Evolutionary conservation across 2,329 filamentous ascomycete genomes (phyloP).

Genomic region (Pseudocercospora ulei): DNA sequence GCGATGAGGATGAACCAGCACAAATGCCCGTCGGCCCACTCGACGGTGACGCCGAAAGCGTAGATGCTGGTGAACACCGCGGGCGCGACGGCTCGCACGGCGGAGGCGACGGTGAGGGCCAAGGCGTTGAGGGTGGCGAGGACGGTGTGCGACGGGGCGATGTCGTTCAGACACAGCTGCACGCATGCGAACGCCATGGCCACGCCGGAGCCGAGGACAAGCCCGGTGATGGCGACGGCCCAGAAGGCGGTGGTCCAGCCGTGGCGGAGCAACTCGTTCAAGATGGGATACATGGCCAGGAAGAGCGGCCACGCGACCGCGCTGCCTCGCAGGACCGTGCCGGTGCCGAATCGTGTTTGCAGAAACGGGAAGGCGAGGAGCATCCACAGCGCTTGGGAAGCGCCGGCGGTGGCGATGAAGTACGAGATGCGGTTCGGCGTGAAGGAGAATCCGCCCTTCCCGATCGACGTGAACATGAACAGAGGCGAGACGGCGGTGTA

Average conservation of each 20-base stretch:
- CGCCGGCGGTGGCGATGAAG: constrained; percentile 55
- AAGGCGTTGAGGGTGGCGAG: constrained; percentile 64
- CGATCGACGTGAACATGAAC: constrained; percentile 55
- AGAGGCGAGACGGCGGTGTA: constrained; percentile 63
- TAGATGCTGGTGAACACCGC: constrained; percentile 58
- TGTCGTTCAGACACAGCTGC: constrained; percentile 66
- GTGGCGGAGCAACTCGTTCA: constrained; percentile 49
- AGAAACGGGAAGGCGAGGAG: constrained; percentile 59
- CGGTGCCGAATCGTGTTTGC: constrained; percentile 57
- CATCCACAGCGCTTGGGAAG: constrained; percentile 61
- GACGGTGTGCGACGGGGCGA: constrained; percentile 53
- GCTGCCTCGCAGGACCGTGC: constrained; percentile 53
- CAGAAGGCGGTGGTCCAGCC: constrained; percentile 48
- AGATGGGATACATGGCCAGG: constrained; percentile 47
- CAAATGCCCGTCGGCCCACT: constrained; percentile 55
- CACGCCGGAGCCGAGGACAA: constrained; percentile 53
- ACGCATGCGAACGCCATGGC: constrained; percentile 58
- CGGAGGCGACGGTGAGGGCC: constrained; percentile 53
- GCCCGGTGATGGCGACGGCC: constrained; percentile 39
- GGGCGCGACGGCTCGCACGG: constrained; percentile 56
- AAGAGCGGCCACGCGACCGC: constrained; percentile 54
- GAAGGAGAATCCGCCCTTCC: constrained; percentile 58
- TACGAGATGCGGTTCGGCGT: constrained; percentile 53
- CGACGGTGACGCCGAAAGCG: constrained; percentile 54
- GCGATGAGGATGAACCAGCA: constrained; percentile 52